A percentile compares a stretch with the other conserved stretches of the same genome.
Evolutionary conservation across 2,329 filamentous ascomycete species (phyloP).

Genomic region (Clonostachys rosea): DNA sequence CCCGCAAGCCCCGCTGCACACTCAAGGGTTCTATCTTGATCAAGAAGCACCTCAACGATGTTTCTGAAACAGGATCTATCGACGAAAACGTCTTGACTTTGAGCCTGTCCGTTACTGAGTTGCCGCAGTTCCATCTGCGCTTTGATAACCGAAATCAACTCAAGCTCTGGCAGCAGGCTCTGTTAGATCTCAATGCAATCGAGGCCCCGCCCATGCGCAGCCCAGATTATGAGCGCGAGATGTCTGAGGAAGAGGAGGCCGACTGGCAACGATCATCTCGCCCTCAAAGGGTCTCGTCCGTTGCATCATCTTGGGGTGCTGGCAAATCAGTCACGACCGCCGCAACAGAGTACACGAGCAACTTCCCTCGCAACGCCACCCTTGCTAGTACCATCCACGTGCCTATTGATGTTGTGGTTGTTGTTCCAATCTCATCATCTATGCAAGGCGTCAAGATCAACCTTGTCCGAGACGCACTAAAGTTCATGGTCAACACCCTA

Average conservation of each 20-base stretch:
- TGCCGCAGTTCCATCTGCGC: slow-evolving; percentile 89
- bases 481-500: slow-evolving; percentile 84
- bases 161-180: slow-evolving; percentile 84
- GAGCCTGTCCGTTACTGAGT: slow-evolving; percentile 83
- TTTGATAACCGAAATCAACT: slow-evolving; percentile 82
- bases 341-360: slow-evolving; percentile 85
- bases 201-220: slow-evolving; percentile 60
- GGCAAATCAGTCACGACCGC: slow-evolving; percentile 81
- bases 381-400: slow-evolving; percentile 65
- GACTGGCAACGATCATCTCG: slow-evolving; percentile 64
- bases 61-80: slow-evolving; percentile 62
- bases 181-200: slow-evolving; percentile 75
- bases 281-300: slow-evolving; percentile 72
- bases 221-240: slow-evolving; percentile 76
- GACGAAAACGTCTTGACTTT: slow-evolving; percentile 86
- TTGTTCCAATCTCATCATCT: slow-evolving; percentile 94
- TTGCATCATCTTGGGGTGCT: slow-evolving; percentile 77
- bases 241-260: slow-evolving; percentile 79
- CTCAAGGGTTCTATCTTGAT: slow-evolving; percentile 97
- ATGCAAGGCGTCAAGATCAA: slow-evolving; percentile 99
- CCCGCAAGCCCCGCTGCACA: slow-evolving; percentile 71
- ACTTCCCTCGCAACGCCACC: slow-evolving; percentile 43
- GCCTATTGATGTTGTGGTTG: slow-evolving; percentile 90
- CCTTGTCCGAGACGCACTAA: slow-evolving; percentile 82
- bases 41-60: slow-evolving; percentile 93